Evolutionary conservation across 371 early-diverging fungal genomes (phyloP), one percentile per base, ranked within the genome.

Genomic region (Rozella allomycis): DNA sequence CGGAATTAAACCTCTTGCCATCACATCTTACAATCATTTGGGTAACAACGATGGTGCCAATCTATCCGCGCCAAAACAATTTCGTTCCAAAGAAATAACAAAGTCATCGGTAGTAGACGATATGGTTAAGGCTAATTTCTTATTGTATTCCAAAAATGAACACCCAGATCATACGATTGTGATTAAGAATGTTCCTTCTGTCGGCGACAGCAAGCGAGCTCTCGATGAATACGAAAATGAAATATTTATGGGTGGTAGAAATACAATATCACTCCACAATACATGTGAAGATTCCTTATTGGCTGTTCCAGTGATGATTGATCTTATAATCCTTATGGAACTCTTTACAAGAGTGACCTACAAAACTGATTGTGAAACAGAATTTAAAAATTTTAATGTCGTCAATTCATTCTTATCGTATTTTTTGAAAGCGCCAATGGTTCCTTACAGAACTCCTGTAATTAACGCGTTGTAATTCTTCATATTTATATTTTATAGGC

Each of bases 11-110:
- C 94, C 94, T 19, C 55, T 87, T 36, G 74, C 78, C 32, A 90
- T 93, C 47, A 82, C 91, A 30, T 73, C 74, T 35, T 93, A 93
- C 71, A 93, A 93, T 64, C 94, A 93, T 50, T 65, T 93, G 47
- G 94, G 94, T 40, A 93, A 93, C 75, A 93, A 93, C 54, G 94
- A 93, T 51, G 94, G 94, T 30, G 74, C 72, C 70, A 93, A 93
- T 69, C 61, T 93, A 55, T 79, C 79, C 17, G 83, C 86, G 23
- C 87, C 83, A 18, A 69, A 74, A 54, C 94, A 93, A 67, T 93
- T 93, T 71, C 72, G 90, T 33, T 74, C 75, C 54, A 93, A 93
- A 73, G 94, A 93, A 50, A 88, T 93, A 49, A 81, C 83, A 43
- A 93, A 93, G 69, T 74, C 75, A 40, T 83, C 72, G 48, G 90